A percentile compares a stretch with the other conserved stretches of the same genome.
These are phyloP conservation scores for Coemansia sp. DNA, from an alignment of 192 early-diverging fungal genomes.

Conservation along the genomic window DNA sequence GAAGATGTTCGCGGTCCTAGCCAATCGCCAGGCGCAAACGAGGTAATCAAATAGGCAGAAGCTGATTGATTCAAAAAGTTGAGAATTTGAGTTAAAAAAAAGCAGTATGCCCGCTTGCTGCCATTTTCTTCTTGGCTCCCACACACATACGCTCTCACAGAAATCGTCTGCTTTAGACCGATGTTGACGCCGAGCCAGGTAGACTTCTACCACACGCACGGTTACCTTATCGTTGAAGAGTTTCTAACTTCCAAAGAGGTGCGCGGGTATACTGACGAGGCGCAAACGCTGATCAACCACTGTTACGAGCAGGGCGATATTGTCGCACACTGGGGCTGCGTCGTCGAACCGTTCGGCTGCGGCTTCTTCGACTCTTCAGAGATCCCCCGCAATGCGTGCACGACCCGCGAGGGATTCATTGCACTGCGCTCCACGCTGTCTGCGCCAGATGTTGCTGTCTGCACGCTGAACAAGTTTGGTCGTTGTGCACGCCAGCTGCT, in stretches of 20 bases:
- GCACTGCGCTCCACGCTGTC: constrained; percentile 13
- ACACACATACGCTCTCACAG: too few relatives aligned
- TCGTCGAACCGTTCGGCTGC: constrained; percentile 49
- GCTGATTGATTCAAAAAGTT: constrained; percentile 3
- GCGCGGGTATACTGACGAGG: constrained; percentile 18
- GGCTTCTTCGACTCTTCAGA: constrained; percentile 23
- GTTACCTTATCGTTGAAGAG: constrained; percentile 28
- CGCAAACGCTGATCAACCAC: constrained; percentile 36
- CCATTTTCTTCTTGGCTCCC: background rate
- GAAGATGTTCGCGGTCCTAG: constrained; percentile 2
- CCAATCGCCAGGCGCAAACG: constrained; percentile 46
- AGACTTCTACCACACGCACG: constrained; percentile 13
- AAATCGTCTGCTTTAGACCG: constrained; percentile 5
- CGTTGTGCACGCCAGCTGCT: constrained; percentile 26
- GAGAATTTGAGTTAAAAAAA: too few relatives aligned
- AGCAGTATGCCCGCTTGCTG: constrained; percentile 5
- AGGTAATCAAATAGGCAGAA: background rate
- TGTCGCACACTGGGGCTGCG: constrained; percentile 41
- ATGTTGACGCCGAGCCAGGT: constrained; percentile 20
- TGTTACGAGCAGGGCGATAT: constrained; percentile 51
- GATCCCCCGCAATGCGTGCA: constrained; percentile 7
- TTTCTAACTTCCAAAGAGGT: constrained; percentile 28
- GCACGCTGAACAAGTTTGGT: constrained; percentile 39
- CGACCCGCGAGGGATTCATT: constrained; percentile 12
- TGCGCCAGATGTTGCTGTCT: constrained; percentile 1